These are phyloP conservation scores for Lolium perenne DNA, from an alignment of 176 grass and related monocot genomes.

Conservation along the genomic window DNA sequence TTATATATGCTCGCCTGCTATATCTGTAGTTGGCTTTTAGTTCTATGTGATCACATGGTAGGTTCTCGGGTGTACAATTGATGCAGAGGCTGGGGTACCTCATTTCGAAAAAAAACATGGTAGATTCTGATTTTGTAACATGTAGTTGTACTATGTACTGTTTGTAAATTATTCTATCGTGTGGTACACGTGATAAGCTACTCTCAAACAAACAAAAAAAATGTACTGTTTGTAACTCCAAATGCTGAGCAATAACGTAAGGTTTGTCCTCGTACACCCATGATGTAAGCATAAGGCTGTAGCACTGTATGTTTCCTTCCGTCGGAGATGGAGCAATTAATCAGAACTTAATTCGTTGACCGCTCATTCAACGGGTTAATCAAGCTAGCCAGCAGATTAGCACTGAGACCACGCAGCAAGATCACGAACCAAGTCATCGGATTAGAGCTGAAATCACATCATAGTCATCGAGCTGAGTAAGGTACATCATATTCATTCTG, in stretches of 20 bases:
- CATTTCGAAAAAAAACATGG: no score
- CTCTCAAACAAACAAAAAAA: no score
- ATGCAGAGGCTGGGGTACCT: no score
- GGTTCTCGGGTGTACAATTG: no score
- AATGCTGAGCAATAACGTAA: neutral
- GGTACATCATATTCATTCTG: no score
- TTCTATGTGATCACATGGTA: slow-evolving; percentile 14
- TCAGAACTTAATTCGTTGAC: slow-evolving; percentile 7
- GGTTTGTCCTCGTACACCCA: no score
- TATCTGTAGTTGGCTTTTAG: neutral
- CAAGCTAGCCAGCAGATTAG: no score
- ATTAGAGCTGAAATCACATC: neutral
- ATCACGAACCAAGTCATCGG: neutral
- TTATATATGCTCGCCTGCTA: no score
- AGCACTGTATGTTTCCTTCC: no score
- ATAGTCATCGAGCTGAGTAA: neutral
- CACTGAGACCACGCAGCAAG: no score
- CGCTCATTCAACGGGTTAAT: neutral
- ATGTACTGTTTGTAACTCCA: slow-evolving; percentile 19
- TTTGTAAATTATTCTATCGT: neutral
- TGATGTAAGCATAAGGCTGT: no score
- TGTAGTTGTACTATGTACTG: slow-evolving; percentile 4
- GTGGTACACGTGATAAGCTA: no score
- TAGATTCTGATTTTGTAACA: slow-evolving; percentile 27
- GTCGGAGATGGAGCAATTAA: neutral